Base-by-base conservation (phyloP, 352 stramenopile species). In the Phytophthora crassamura region DNA sequence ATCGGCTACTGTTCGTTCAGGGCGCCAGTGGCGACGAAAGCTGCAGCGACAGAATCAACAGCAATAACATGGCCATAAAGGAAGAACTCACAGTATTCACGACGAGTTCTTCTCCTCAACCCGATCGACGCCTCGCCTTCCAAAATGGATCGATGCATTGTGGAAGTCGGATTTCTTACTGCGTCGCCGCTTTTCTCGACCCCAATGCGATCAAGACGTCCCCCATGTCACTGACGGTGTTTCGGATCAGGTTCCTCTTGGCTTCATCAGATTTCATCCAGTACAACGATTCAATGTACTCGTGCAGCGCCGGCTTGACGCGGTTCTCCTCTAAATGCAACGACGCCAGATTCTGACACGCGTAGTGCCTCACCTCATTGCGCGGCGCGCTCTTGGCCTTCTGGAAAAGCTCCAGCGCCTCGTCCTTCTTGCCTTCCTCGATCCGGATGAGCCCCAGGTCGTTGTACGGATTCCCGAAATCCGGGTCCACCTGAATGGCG, bases 231-330 rank as follows among this genome's bases (percentile, higher is more conserved):
- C 64, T 70, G 42, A 93, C 73, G 1, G 79, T 91, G 58, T 89
- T 90, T 35, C 84, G 80, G 41, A 93, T 90, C 59, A 79, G 67
- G 35, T 66, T 59, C 0, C 64, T 72, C 34, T 67, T 69, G 7
- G 28, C 22, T 18, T 86, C 84, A 10, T 89, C 75, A 1, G 72
- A 54, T 4, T 52, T 36, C 79, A 91, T 88, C 84, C 84, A 93
- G 43, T 86, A 78, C 59, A 93, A 68, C 30, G 82, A 73, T 46
- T 91, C 77, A 38, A 93, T 93, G 58, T 93, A 93, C 45, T 90
- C 72, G 49, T 91, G 82, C 35, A 93, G 59, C 12, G 84, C 82
- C 3, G 60, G 59, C 47, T 90, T 89, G 11, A 91, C 67, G 3
- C 78, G 79, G 47, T 91, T 74, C 35, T 91, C 73, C 33, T 88